Conservation (phyloP, 768 basidiomycete species). For the Aureoboletus auriporus region DNA sequence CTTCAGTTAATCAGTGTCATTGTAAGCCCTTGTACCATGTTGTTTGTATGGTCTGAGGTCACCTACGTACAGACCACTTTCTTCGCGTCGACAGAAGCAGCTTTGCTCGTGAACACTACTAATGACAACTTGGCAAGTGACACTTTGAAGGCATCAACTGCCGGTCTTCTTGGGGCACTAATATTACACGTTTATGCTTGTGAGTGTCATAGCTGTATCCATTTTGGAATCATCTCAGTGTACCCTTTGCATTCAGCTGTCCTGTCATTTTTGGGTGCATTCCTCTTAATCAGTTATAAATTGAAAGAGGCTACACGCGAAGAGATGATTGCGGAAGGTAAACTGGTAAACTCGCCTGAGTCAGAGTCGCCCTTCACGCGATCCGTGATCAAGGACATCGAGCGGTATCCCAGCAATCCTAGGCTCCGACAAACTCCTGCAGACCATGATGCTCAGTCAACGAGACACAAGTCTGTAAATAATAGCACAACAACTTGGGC, state of each 20-base stretch:
- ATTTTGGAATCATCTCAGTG: neutral
- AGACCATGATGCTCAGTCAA: neutral
- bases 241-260: constrained; percentile 25
- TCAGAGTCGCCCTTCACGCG: neutral
- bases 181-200: constrained; percentile 52
- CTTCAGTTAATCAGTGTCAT: no score
- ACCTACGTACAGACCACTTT: constrained; percentile 47
- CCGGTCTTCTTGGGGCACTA: constrained; percentile 48
- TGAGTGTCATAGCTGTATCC: constrained; percentile 21
- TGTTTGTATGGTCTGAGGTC: no score
- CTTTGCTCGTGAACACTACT: constrained; percentile 42
- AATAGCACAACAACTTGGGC: neutral
- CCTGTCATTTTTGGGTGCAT: constrained; percentile 51
- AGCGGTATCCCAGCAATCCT: constrained; percentile 5
- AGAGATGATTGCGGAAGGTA: constrained; percentile 36
- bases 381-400: constrained; percentile 9
- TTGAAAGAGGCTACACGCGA: constrained; percentile 49
- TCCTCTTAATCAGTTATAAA: constrained; percentile 53
- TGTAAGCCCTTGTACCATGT: no score
- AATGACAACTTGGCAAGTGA: constrained; percentile 5
- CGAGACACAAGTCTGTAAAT: neutral
- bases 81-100: constrained; percentile 56
- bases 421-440: neutral
- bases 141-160: constrained; percentile 36
- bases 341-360: constrained; percentile 19